Percentiles rank a stretch among this genome's conserved stretches.
Conservation (phyloP, 2,329 filamentous ascomycete species). For the Fusarium zealandicum region DNA sequence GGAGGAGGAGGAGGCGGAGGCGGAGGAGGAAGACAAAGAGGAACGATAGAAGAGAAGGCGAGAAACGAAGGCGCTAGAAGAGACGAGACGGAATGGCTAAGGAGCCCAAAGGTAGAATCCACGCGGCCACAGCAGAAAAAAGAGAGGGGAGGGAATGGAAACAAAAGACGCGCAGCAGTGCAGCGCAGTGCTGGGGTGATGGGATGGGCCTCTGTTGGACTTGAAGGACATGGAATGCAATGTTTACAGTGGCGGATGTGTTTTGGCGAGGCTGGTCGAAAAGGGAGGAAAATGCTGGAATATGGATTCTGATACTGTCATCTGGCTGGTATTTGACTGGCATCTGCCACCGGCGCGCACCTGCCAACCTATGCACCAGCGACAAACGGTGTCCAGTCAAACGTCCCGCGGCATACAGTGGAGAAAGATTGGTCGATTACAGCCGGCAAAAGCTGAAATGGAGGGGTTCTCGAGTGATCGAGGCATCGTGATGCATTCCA, state of each 20-base stretch:
- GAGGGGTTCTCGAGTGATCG: conserved; percentile 13
- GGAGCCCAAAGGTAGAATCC: conserved; percentile 9
- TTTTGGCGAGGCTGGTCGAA: conserved; percentile 36
- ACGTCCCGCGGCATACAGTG: conserved; percentile 13
- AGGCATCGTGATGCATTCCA: conserved; percentile 43
- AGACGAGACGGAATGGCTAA: conserved; percentile 13
- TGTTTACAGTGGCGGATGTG: conserved; percentile 39
- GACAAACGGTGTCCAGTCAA: conserved; percentile 7
- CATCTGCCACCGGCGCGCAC: conserved; percentile 36
- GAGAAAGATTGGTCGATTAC: conserved; percentile 22
- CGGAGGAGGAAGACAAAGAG: conserved; percentile 9
- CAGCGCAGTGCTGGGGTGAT: conserved; percentile 25
- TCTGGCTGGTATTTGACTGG: conserved; percentile 33
- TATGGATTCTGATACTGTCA: conserved; percentile 20
- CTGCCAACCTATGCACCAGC: conserved; percentile 25
- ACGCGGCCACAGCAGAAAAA: conserved; percentile 11
- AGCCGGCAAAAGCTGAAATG: conserved; percentile 22
- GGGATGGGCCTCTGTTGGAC: conserved; percentile 3
- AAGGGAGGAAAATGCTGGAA: conserved; percentile 34
- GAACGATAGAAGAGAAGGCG: conserved; percentile 20
- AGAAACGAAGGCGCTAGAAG: conserved; percentile 15
- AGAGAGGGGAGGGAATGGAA: conserved; percentile 23
- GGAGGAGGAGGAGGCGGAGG: conserved; percentile 7
- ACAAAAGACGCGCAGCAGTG: conserved; percentile 6
- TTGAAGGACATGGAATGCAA: conserved; percentile 40